Conservation (phyloP, 1,284 basidiomycete genomes). For the Tausonia pullulans region DNA sequence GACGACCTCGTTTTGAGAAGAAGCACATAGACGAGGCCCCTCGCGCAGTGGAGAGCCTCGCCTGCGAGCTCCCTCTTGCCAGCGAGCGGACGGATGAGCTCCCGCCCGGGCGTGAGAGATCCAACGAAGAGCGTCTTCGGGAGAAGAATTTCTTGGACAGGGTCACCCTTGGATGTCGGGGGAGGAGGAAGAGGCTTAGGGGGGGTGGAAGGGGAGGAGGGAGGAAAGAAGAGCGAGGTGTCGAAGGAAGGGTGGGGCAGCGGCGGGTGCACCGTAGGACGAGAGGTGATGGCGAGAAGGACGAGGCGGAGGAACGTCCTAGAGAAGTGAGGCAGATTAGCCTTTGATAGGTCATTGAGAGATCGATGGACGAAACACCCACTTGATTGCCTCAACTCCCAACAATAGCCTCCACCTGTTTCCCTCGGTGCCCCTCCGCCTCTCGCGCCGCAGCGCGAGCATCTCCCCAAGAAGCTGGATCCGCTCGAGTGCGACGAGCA, state of each 20-base stretch:
- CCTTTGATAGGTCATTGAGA: slow-evolving; percentile 5
- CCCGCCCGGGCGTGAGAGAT: slow-evolving; percentile 20
- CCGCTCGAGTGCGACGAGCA: slow-evolving; percentile 62
- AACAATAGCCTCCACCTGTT: slow-evolving; percentile 61
- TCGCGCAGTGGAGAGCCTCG: slow-evolving; percentile 27
- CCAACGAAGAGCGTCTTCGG: slow-evolving; percentile 27
- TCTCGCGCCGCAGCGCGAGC: slow-evolving; percentile 39
- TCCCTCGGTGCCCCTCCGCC: slow-evolving; percentile 49
- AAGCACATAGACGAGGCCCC: slow-evolving; percentile 19
- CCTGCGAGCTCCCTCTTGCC: slow-evolving; percentile 22
- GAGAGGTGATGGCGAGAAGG: slow-evolving; percentile 56
- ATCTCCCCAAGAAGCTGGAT: slow-evolving; percentile 76
- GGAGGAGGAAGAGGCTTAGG: slow-evolving; percentile 16
- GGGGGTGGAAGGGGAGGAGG: slow-evolving; percentile 26
- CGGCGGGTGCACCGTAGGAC: slow-evolving; percentile 60
- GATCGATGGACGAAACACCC: slow-evolving; percentile 27
- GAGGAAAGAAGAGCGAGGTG: slow-evolving; percentile 47
- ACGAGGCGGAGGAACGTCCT: slow-evolving; percentile 62
- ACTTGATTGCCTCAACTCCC: slow-evolving; percentile 70
- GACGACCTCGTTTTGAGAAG: slow-evolving; percentile 1
- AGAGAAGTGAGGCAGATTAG: slow-evolving; percentile 6
- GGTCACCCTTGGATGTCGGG: slow-evolving; percentile 39
- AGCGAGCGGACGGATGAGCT: slow-evolving; percentile 25
- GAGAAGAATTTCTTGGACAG: slow-evolving; percentile 40
- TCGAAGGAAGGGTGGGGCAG: slow-evolving; percentile 79